Conservation (phyloP, 768 basidiomycete genomes). For the Hygrocybe punicea region DNA sequence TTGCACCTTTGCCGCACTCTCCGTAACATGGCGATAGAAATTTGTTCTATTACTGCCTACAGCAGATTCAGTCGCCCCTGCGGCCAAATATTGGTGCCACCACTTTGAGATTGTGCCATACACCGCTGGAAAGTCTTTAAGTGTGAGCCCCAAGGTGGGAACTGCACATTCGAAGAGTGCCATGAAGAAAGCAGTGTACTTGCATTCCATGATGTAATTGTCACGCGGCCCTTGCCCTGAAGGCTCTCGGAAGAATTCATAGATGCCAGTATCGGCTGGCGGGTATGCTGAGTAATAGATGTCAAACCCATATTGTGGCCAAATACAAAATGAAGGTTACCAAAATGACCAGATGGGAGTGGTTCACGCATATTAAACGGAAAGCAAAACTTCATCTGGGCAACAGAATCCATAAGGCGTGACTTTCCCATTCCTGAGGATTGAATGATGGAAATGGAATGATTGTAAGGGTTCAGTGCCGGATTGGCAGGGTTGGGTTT, state of each 20-base stretch:
- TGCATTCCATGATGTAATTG: neutral
- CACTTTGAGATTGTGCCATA: neutral
- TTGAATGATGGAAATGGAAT: slow-evolving; percentile 3
- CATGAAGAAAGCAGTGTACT: slow-evolving; percentile 4
- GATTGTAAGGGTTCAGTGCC: slow-evolving; percentile 1
- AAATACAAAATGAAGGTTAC: neutral
- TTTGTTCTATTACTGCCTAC: slow-evolving; percentile 1
- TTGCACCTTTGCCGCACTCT: neutral
- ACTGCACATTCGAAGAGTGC: slow-evolving; percentile 4
- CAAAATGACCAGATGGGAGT: neutral
- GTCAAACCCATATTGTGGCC: neutral
- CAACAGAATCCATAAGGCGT: slow-evolving; percentile 3
- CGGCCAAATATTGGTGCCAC: slow-evolving; percentile 7
- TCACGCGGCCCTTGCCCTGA: neutral
- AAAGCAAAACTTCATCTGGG: slow-evolving; percentile 1
- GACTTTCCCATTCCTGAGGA: slow-evolving; percentile 9
- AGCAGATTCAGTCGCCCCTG: slow-evolving; percentile 1
- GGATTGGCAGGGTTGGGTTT: neutral
- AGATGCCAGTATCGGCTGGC: neutral
- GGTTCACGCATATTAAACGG: slow-evolving; percentile 7
- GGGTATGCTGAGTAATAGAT: slow-evolving; percentile 4
- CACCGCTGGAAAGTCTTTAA: neutral
- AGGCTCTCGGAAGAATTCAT: neutral
- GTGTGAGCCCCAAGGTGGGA: neutral
- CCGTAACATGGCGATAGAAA: slow-evolving; percentile 2